Percentiles rank a stretch among this genome's conserved stretches.
Evolutionary conservation across 257 asterid species (phyloP).

Genomic region (Cordia subcordata): DNA sequence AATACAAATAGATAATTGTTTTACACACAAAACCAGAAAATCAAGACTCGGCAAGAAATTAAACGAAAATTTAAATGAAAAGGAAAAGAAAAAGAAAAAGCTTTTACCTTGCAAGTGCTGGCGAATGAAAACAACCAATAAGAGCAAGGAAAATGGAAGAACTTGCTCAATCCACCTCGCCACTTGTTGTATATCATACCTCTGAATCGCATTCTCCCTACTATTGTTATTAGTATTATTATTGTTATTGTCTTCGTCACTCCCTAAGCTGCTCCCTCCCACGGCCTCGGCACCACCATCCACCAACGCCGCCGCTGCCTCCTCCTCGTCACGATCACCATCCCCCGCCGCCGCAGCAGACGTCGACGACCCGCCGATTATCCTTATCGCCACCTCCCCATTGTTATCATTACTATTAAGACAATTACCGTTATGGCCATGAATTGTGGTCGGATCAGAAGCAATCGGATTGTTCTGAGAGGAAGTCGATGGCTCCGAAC

Average conservation of each 20-base stretch:
- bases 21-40: neutral
- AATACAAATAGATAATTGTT: too few relatives aligned
- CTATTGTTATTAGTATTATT: constrained; percentile 17
- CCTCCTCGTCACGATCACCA: constrained; percentile 32
- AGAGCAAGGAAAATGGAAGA: constrained; percentile 79
- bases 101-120: constrained; percentile 86
- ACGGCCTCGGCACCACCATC: constrained; percentile 11
- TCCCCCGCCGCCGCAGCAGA: constrained; percentile 33
- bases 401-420: constrained; percentile 19
- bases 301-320: neutral
- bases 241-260: constrained; percentile 16
- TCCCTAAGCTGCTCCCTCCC: constrained; percentile 5
- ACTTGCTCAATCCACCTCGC: constrained; percentile 90
- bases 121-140: constrained; percentile 82
- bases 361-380: constrained; percentile 40
- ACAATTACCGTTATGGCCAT: constrained; percentile 4
- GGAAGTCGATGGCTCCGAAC: constrained; percentile 34
- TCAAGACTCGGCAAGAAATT: constrained; percentile 3
- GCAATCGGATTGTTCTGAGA: constrained; percentile 5
- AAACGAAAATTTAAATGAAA: constrained; percentile 3
- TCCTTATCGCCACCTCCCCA: constrained; percentile 82
- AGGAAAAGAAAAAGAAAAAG: neutral
- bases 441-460: neutral
- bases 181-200: constrained; percentile 76
- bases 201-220: constrained; percentile 39